Evolutionary conservation across 352 stramenopile genomes (phyloP), one percentile per base, ranked within the genome.

Genomic region (Globisporangium middletonii): DNA sequence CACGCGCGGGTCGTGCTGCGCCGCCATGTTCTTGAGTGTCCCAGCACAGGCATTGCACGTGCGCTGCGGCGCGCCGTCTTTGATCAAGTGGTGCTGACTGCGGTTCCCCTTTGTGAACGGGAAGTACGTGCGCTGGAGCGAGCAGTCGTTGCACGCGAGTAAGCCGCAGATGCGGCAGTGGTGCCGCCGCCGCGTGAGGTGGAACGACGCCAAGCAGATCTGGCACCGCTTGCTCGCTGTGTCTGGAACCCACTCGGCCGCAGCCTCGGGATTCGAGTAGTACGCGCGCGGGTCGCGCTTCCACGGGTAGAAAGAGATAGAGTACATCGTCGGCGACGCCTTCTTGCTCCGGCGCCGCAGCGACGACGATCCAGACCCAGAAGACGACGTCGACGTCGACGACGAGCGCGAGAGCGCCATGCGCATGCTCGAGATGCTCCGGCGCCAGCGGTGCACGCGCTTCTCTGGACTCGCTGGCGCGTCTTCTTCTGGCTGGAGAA

Each of bases 151-250:
- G 60, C 81, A 92, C 50, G 88, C 74, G 16, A 94, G 57, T 33
- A 82, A 76, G 0, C 83, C 83, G 16, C 80, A 93, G 30, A 89
- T 59, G 4, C 89, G 78, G 55, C 89, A 96, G 61, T 96, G 86
- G 50, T 97, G 89, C n/a, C 83, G 71, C 51, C 83, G 77, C 30
- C 82, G 84, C 30, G 66, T 79, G 6, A 91, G 58, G 11, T 72
- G 78, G 52, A 91, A 91, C 0, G 66, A 50, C 37, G 67, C 47
- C 19, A 81, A 46, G 46, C 81, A 91, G 50, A 84, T 78, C 57
- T 84, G 75, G 66, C 82, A 92, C 23, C 76, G 68, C 12, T 74
- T 53, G 65, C 77, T 85, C 26, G 74, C 70, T 16, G 77, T 86
- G 59, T 91, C 81, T 5, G 75, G 77, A 18, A 89, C 78, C 81